Conservation (phyloP, 2,329 filamentous ascomycete species). For the Aulographum hederae region DNA sequence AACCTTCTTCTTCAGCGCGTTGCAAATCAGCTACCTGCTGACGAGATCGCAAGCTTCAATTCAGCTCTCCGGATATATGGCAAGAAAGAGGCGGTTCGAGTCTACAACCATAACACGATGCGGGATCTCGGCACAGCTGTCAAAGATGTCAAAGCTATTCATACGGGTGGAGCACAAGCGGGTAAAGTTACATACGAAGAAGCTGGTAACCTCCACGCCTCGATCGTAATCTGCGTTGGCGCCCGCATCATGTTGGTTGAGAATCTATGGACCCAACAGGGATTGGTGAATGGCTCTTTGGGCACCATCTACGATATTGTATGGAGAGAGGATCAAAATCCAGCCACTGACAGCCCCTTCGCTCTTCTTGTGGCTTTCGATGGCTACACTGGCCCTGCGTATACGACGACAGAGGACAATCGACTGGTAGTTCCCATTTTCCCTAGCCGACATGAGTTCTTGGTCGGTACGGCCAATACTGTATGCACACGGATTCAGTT, state of each 20-base stretch:
- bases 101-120: too few species aligned
- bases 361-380: background rate
- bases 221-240: background rate
- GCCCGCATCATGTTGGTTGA: conserved; percentile 1
- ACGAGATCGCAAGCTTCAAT: too few species aligned
- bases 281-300: conserved; percentile 1
- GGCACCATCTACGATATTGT: background rate
- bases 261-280: background rate
- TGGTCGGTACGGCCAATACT: background rate
- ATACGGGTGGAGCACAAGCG: too few species aligned
- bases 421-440: background rate
- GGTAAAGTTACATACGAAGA: too few species aligned
- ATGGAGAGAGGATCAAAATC: background rate
- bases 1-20: background rate
- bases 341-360: background rate
- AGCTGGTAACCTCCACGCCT: background rate
- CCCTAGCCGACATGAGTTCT: background rate
- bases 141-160: too few species aligned
- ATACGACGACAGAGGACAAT: background rate
- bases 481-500: background rate
- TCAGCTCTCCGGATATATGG: too few species aligned
- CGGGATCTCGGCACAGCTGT: too few species aligned
- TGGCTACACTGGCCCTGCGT: background rate
- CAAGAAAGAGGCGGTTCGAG: too few species aligned
- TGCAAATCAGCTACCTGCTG: too few species aligned